A percentile compares a stretch with the other conserved stretches of the same genome.
Evolutionary conservation across 306 rosid genomes (phyloP).

Genomic region (Canavalia gladiata): DNA sequence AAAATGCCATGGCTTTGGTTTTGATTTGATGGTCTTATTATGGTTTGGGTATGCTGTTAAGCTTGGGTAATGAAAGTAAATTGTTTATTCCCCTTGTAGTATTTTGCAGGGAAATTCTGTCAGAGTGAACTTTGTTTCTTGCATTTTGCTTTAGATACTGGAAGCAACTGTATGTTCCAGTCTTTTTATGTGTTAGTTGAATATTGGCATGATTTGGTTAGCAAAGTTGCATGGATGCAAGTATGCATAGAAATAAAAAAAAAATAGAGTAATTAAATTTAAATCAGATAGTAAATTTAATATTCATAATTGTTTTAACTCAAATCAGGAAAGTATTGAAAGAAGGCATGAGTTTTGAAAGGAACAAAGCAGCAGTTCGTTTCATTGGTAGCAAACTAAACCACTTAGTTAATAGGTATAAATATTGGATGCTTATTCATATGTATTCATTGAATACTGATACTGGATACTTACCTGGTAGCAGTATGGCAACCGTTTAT

Average conservation of each 20-base stretch:
- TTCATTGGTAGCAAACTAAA: background rate
- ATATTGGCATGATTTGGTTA: constrained; percentile 1
- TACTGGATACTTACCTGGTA: background rate
- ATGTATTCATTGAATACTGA: background rate
- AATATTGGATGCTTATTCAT: background rate
- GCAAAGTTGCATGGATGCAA: background rate
- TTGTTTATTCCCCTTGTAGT: background rate
- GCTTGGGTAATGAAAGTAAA: background rate
- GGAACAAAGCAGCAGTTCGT: background rate
- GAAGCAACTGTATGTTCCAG: background rate
- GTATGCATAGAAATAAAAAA: no score
- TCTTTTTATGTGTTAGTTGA: background rate
- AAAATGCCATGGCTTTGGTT: background rate
- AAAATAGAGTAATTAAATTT: no score
- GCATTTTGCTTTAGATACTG: constrained; percentile 2
- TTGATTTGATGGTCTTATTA: background rate
- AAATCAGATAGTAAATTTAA: background rate
- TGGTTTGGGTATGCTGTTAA: constrained; percentile 2
- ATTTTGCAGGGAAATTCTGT: background rate
- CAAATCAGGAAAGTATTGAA: background rate
- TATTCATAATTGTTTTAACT: background rate
- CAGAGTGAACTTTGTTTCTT: constrained; percentile 1
- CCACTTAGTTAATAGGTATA: background rate
- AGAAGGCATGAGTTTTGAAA: background rate
- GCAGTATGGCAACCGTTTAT: background rate